Percentiles rank a stretch among this genome's conserved stretches.
phyloP scores from a whole-genome alignment of 1,284 basidiomycete species.

The Phylloporus sp. region DNA sequence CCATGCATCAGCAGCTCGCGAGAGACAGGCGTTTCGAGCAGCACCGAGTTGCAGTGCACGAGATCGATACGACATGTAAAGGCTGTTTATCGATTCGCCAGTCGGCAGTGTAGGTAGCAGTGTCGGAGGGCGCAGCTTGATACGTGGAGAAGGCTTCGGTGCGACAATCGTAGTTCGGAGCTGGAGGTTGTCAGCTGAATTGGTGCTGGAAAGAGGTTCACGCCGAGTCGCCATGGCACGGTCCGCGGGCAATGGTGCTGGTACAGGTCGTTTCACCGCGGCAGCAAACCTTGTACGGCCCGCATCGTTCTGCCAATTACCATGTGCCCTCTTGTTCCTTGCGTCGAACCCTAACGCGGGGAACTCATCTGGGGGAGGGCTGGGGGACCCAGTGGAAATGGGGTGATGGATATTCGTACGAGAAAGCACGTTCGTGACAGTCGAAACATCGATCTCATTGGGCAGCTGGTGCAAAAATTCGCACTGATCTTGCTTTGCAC shows the following conservation, averaged over 20 bases:
- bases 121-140: conserved; percentile 83
- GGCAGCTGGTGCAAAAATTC: conserved; percentile 92
- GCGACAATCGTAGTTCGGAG: conserved; percentile 74
- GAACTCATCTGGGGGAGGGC: conserved; percentile 82
- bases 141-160: conserved; percentile 84
- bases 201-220: conserved; percentile 59
- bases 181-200: conserved; percentile 67
- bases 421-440: conserved; percentile 74
- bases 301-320: conserved; percentile 67
- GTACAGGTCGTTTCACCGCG: conserved; percentile 75
- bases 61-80: conserved; percentile 90
- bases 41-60: conserved; percentile 90
- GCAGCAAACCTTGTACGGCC: conserved; percentile 84
- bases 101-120: conserved; percentile 90
- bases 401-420: conserved; percentile 65
- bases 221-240: conserved; percentile 54
- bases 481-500: conserved; percentile 91
- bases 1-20: conserved; percentile 95
- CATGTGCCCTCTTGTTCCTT: conserved; percentile 49
- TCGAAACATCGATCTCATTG: conserved; percentile 75
- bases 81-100: conserved; percentile 76
- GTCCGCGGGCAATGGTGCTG: conserved; percentile 40
- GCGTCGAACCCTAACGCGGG: conserved; percentile 74
- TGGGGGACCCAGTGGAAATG: conserved; percentile 46
- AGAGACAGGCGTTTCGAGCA: conserved; percentile 93